phyloP scores from a whole-genome alignment of 495 filamentous ascomycete genomes.

The Xylaria nigripes region DNA sequence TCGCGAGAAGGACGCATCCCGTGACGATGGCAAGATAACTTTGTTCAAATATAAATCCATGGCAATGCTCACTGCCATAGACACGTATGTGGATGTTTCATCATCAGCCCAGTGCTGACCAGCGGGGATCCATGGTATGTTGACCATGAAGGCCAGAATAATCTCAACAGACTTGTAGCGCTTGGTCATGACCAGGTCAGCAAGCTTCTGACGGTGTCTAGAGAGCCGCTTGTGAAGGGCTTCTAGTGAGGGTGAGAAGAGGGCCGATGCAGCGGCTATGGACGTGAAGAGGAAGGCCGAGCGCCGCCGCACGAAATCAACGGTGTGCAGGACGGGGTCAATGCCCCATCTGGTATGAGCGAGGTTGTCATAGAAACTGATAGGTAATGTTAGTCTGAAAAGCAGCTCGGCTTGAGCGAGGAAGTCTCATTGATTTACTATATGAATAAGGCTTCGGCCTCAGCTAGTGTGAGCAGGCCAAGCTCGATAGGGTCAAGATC shows the following conservation, averaged over 20 bases:
- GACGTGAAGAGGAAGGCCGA: conserved; percentile 67
- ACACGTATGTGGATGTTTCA: conserved; percentile 63
- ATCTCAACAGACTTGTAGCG: conserved; percentile 63
- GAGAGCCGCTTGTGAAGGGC: conserved; percentile 56
- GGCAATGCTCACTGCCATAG: conserved; percentile 59
- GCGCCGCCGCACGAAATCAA: conserved; percentile 53
- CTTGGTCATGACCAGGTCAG: conserved; percentile 48
- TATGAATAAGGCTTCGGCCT: conserved; percentile 54
- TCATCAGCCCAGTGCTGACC: conserved; percentile 60
- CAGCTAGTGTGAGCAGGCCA: conserved; percentile 53
- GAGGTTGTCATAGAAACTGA: conserved; percentile 60
- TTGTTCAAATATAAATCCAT: conserved; percentile 63
- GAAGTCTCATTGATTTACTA: conserved; percentile 40
- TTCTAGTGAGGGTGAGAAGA: conserved; percentile 54
- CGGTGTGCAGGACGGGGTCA: conserved; percentile 55
- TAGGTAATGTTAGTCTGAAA: not conserved
- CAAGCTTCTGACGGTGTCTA: conserved; percentile 55
- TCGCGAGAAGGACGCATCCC: conserved; percentile 40
- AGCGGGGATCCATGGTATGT: conserved; percentile 67
- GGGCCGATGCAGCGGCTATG: conserved; percentile 53
- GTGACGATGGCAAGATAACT: conserved; percentile 49
- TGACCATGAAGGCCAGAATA: conserved; percentile 67
- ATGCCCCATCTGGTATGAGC: conserved; percentile 69
- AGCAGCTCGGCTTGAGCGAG: not conserved
- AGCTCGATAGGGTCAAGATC: conserved; percentile 60